These are phyloP conservation scores for Aspergillus aculeatinus DNA, from an alignment of 2,329 filamentous ascomycete genomes.

Conservation along the genomic window DNA sequence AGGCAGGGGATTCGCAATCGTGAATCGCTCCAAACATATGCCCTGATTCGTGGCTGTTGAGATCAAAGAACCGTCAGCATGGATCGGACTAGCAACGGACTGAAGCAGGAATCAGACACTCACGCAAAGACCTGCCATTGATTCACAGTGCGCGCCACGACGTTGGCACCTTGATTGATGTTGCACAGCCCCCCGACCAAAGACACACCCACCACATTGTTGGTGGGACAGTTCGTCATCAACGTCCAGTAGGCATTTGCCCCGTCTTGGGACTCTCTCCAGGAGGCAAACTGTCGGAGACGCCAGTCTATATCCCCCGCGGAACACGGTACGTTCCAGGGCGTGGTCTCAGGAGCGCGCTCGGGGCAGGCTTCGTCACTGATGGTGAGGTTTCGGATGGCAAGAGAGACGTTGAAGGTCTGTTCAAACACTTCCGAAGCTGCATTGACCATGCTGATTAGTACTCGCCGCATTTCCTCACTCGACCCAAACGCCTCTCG, in stretches of 20 bases:
- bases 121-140: slow-evolving; percentile 91
- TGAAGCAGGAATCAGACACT: background rate
- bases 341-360: slow-evolving; percentile 54
- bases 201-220: slow-evolving; percentile 79
- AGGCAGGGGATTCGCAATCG: slow-evolving; percentile 55
- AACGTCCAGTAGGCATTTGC: slow-evolving; percentile 89
- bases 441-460: slow-evolving; percentile 66
- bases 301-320: slow-evolving; percentile 21
- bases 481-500: slow-evolving; percentile 66
- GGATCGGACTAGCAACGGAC: background rate
- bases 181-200: slow-evolving; percentile 75
- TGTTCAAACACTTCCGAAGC: slow-evolving; percentile 83
- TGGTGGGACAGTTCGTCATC: slow-evolving; percentile 75
- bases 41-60: slow-evolving; percentile 69
- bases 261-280: slow-evolving; percentile 72
- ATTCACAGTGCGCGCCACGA: slow-evolving; percentile 75
- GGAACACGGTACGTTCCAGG: slow-evolving; percentile 24
- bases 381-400: slow-evolving; percentile 78
- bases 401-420: slow-evolving; percentile 89
- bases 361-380: slow-evolving; percentile 70
- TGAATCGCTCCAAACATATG: slow-evolving; percentile 87
- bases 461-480: slow-evolving; percentile 39
- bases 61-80: no score
- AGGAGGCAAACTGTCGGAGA: slow-evolving; percentile 72
- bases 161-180: slow-evolving; percentile 59